phyloP scores from a whole-genome alignment of 306 rosid species.

The Cucurbita argyrosperma region DNA sequence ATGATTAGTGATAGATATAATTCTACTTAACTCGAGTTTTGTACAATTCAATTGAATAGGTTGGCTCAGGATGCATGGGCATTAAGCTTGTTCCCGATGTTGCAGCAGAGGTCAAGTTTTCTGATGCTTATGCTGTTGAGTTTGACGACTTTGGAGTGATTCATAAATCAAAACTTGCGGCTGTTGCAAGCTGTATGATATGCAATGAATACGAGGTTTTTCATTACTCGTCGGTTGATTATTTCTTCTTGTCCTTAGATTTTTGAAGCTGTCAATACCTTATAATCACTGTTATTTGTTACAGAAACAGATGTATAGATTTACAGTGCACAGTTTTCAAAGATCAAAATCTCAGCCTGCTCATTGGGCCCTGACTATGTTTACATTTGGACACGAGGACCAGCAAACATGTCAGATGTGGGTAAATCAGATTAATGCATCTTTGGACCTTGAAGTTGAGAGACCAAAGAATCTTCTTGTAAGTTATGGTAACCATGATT shows the following conservation, averaged over 20 bases:
- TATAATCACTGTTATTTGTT: not conserved
- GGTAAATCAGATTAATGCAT: constrained; percentile 45
- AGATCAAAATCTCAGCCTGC: constrained; percentile 48
- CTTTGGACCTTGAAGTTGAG: constrained; percentile 34
- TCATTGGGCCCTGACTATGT: constrained; percentile 33
- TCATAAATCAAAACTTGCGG: constrained; percentile 29
- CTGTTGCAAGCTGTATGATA: constrained; percentile 22
- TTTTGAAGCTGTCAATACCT: not conserved
- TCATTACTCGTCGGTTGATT: constrained; percentile 1
- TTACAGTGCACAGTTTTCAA: constrained; percentile 50
- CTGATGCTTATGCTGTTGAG: constrained; percentile 67
- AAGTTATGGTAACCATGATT: constrained; percentile 17
- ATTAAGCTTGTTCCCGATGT: constrained; percentile 28
- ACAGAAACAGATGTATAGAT: constrained; percentile 45
- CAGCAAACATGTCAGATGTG: constrained; percentile 51
- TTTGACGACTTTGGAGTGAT: constrained; percentile 20
- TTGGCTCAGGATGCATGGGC: constrained; percentile 51
- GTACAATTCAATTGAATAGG: constrained; percentile 30
- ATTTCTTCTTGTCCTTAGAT: not conserved
- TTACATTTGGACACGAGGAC: constrained; percentile 58
- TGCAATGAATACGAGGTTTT: constrained; percentile 45
- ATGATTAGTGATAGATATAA: not conserved
- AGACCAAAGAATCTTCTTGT: constrained; percentile 85
- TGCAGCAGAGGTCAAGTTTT: constrained; percentile 39
- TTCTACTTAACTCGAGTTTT: not conserved